Evolutionary conservation across 805 yeast species (phyloP).

Genomic region (Sugiyamaella smithiae): DNA sequence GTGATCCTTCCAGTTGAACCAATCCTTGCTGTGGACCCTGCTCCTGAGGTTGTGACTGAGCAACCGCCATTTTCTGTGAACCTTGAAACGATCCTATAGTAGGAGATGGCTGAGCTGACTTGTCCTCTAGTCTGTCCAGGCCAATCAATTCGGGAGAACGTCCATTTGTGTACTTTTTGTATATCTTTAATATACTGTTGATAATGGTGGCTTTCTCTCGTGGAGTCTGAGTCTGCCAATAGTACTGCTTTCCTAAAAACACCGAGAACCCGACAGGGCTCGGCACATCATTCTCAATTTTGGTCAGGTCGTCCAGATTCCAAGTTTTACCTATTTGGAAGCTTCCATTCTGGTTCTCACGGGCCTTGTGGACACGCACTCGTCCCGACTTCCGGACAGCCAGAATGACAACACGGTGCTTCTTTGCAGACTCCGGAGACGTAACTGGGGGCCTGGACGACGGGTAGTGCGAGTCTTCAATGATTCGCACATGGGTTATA

Average conservation of each 20-base stretch:
- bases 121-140: slow-evolving; percentile 43
- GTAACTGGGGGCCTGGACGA: slow-evolving; percentile 62
- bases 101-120: not conserved
- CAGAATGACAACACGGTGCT: slow-evolving; percentile 43
- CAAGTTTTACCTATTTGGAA: slow-evolving; percentile 92
- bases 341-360: slow-evolving; percentile 67
- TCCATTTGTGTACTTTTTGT: slow-evolving; percentile 54
- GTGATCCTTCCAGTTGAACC: no score
- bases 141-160: slow-evolving; percentile 51
- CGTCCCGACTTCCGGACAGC: slow-evolving; percentile 65
- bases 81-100: no score
- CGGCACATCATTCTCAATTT: slow-evolving; percentile 51
- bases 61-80: no score
- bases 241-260: slow-evolving; percentile 71
- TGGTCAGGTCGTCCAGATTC: slow-evolving; percentile 69
- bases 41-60: no score
- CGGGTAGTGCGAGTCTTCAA: slow-evolving; percentile 72
- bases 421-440: slow-evolving; percentile 48
- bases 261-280: slow-evolving; percentile 42
- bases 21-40: no score
- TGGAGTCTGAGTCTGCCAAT: slow-evolving; percentile 68
- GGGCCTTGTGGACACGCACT: slow-evolving; percentile 78
- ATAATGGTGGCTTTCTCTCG: slow-evolving; percentile 60
- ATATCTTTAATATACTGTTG: slow-evolving; percentile 50
- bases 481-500: slow-evolving; percentile 70